Base-by-base conservation (phyloP, 176 grass and related monocot species). In the Phyllostachys edulis region DNA sequence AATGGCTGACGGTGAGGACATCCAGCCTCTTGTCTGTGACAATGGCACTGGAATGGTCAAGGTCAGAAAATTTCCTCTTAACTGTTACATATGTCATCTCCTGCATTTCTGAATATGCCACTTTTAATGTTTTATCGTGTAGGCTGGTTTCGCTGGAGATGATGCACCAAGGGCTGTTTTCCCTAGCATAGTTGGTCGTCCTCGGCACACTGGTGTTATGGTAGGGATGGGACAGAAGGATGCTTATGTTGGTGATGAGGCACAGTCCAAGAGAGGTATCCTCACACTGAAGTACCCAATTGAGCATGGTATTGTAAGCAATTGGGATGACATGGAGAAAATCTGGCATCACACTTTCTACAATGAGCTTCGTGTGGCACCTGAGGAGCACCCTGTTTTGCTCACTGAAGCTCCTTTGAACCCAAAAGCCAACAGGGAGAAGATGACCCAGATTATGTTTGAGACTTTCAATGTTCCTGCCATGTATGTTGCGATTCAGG, bases 311-410 rank as follows among this genome's bases (percentile, higher is more conserved):
- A 91, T 96, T 23, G 91, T 96, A 1, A 93, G 73, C 81, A 93
- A 96, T 73, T 96, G 94, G 94, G 94, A 96, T 24, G 91, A 93
- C 73, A 96, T 96, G 94, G 91, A 96, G 84, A 93, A 96, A 39
- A 96, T 96, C 18, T 96, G 94, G 94, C 83, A 86, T 86, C 91
- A 96, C 83, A 96, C 94, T 6, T 96, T 96, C 32, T 88, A 87
- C 90, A 96, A 96, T 5, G 94, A 93, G 84, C 94, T 96, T 27
- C 94, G 90, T 85, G 94, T 93, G 36, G 94, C 91, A 1, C 89
- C 94, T 0, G 93, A 94, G 80, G 91, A 96, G 91, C 94, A 96
- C 86, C 94, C 91, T 14, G 89, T 96, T 23, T 44, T 96, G 64
- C 94, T 96, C 41, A 96, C 94, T 47, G 94, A 96, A 73, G 90